phyloP scores from a whole-genome alignment of 768 basidiomycete species.

The Phallus indusiatus region DNA sequence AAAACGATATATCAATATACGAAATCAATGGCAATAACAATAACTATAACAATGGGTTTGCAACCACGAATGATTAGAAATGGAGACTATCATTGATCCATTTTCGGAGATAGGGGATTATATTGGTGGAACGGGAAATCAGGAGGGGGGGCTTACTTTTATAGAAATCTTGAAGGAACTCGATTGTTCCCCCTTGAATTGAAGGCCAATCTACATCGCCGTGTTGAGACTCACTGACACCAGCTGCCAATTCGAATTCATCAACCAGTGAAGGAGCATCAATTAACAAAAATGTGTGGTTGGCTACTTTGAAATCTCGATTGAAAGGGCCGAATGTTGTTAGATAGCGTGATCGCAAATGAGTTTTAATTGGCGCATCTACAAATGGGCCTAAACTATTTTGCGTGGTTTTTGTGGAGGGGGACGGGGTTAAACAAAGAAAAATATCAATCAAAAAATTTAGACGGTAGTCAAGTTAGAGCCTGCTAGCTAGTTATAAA shows the following conservation, averaged over 20 bases:
- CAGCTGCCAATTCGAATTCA: conserved; percentile 49
- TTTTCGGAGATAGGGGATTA: neutral
- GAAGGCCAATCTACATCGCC: conserved; percentile 41
- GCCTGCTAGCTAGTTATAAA: neutral
- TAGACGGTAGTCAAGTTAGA: neutral
- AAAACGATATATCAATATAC: conserved; percentile 15
- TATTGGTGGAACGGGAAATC: conserved; percentile 9
- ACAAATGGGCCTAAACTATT: conserved; percentile 35
- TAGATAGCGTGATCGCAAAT: conserved; percentile 46
- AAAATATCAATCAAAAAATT: neutral
- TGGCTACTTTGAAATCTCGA: conserved; percentile 50
- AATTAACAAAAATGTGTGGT: conserved; percentile 56
- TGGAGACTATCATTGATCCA: neutral
- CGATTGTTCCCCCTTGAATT: conserved; percentile 39
- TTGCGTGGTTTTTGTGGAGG: conserved; percentile 9
- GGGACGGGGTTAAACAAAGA: conserved; percentile 16
- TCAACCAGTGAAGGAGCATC: conserved; percentile 69
- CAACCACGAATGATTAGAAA: neutral
- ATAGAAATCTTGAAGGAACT: conserved; percentile 39
- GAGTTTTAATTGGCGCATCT: conserved; percentile 11
- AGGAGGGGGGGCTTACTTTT: conserved; percentile 29
- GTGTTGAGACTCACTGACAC: conserved; percentile 21
- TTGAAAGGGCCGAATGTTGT: conserved; percentile 72
- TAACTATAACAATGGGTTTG: no score
- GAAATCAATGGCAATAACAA: no score